Evolutionary conservation across 1,284 basidiomycete species (phyloP), one percentile per base, ranked within the genome.

Genomic region (Ganoderma multipileum): DNA sequence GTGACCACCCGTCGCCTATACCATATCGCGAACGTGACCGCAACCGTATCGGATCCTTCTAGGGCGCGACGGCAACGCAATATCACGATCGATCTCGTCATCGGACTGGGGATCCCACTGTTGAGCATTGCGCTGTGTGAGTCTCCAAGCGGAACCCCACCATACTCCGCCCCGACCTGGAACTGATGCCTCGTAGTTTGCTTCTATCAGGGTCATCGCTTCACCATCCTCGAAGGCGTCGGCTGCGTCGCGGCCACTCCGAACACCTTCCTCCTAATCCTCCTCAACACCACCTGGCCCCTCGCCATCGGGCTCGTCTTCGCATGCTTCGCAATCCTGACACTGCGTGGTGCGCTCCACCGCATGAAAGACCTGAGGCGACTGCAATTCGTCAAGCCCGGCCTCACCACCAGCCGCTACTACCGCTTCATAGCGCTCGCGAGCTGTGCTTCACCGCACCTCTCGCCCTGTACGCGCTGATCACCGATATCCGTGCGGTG

Each of bases 1-100:
- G 83, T 83, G 67, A 85, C 87, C 74, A 85, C 83, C 63, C 83
- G 84, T 7, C 82, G 85, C 9, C 78, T 89, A 8, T 86, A 84
- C 68, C 77, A 81, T 44, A 85, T 87, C 57, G 81, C 86, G 26
- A 70, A 74, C 65, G 47, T 81, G 67, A 65, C 77, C 65, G 36
- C 72, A 4, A 12, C 26, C 7, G 26, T 16, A 60, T 74, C 80
- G 60, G 69, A 71, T 52, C 47, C 75, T 59, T 73, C 75, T n/a
- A 66, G 44, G 58, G n/a, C 72, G 1, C 78, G 81, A 65, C 79
- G 78, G 68, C 76, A 78, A n/a, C 79, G 80, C 18, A 77, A 71
- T 11, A 68, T 81, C 33, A 72, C 80, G 1, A 72, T 79, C 28
- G 84, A 85, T 68, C 73, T 83, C 2, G 68, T 76, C 18, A 78